These are phyloP conservation scores for Eucalyptus cloeziana DNA, from an alignment of 345 rosid species.

Conservation along the genomic window DNA sequence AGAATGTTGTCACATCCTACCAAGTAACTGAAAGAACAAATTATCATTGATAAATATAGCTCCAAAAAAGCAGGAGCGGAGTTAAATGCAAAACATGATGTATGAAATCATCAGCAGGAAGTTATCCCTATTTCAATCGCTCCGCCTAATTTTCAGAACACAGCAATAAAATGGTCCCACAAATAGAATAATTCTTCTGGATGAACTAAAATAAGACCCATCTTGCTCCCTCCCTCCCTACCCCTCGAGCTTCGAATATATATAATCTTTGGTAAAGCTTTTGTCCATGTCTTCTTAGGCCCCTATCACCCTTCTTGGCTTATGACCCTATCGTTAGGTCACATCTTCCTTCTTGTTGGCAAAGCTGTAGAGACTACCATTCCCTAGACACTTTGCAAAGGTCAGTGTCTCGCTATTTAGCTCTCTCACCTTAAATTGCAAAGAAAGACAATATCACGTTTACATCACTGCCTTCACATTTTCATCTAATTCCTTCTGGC, in stretches of 20 bases:
- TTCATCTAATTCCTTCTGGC: background rate
- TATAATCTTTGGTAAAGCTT: background rate
- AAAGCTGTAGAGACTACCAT: background rate
- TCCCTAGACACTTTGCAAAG: background rate
- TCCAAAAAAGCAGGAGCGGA: background rate
- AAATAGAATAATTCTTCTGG: background rate
- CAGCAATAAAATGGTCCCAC: background rate
- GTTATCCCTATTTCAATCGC: background rate
- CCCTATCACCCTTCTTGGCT: background rate
- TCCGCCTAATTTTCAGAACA: background rate
- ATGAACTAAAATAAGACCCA: background rate
- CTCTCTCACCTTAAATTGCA: background rate
- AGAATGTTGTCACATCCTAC: constrained; percentile 88
- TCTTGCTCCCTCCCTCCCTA: background rate
- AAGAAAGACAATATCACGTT: background rate
- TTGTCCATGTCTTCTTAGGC: background rate
- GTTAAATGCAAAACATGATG: background rate
- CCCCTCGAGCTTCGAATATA: background rate
- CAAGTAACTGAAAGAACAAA: constrained; percentile 46
- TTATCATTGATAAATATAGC: background rate
- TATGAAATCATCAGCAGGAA: background rate
- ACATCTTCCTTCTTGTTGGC: background rate
- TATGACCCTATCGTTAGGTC: background rate
- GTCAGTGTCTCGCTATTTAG: background rate
- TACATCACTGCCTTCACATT: background rate